Evolutionary conservation across 805 yeast species (phyloP), one percentile per base, ranked within the genome.

Genomic region (Scheffersomyces ergatensis): DNA sequence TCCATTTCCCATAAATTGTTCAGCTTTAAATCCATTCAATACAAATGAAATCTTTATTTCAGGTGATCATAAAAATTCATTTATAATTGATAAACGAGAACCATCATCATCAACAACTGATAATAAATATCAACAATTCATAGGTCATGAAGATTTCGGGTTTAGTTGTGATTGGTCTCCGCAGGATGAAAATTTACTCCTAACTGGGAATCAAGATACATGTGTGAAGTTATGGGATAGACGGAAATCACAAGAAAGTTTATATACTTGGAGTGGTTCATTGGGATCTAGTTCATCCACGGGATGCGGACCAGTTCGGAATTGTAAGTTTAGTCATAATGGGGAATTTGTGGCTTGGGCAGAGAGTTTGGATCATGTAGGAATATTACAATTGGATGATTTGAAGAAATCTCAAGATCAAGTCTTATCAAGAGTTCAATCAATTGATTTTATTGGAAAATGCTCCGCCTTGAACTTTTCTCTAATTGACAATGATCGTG

Each of bases 181-280:
- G 1, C 37, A 40, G 5, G 62, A 70, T 45, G 77, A 70, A 12
- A 58, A 70, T 35, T 48, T 63, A 4, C 46, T 80, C 14, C 73
- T 77, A 4, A 74, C 83, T 0, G 85, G 85, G 5, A 77, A 72
- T 49, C 85, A 81, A 54, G 86, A 81, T 54, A 74, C 81, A 2
- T 70, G 81, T 7, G 70, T 79, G 11, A 60, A 77, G 31, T 47
- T 79, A 7, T 78, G 75, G 69, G 85, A 81, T 55, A 53, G 67
- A 31, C 51, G 86, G 36, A 59, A 48, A 39, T 31, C 58, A n/a
- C 43, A 47, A 5, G 38, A 46, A 36, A 53, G 60, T 17, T 34
- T 61, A 13, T 55, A 51, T 43, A 48, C 65, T 32, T 68, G 72
- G 72, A 60, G 51, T 48, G 60, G 72, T 34, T 53, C 70, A 32